Evolutionary conservation across 2,329 filamentous ascomycete genomes (phyloP), one percentile per base, ranked within the genome.

Genomic region (Fusarium keratoplasticum): DNA sequence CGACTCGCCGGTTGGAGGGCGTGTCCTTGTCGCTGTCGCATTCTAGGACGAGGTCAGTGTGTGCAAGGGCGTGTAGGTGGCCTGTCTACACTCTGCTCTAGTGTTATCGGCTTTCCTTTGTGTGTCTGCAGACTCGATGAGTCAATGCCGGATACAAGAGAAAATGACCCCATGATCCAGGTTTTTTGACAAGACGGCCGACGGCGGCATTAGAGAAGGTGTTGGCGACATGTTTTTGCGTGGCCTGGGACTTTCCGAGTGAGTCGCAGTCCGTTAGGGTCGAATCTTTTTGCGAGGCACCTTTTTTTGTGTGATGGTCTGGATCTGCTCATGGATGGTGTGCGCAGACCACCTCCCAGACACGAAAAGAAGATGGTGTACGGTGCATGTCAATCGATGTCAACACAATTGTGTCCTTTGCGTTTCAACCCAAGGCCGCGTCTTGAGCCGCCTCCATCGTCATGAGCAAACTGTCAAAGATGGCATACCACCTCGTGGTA

Each of bases 361-460:
- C 29, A 55, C 20, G 16, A 31, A 44, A 40, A 33, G 36, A 20
- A 68, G 66, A 70, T 47, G 61, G 66, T 70, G 66, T 70, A 36
- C 35, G 18, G 52, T 58, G 22, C n/a, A 40, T 47, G 42, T 29
- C 40, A 38, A 36, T 36, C 6, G 35, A 44, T 63, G 38, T 40
- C 29, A 59, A 47, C 44, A 42, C 40, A 42, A 42, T 50, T 40
- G 57, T 25, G 64, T 35, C 38, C 33, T 50, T 13, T 27, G 4
- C 60, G 76, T 78, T 78, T 77, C 76, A 78, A 70, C 54, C 27
- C 38, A 10, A 44, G 74, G 76, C 65, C 76, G 74, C 76, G 61
- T 68, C 65, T 65, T 67, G 42, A 40, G 58, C 58, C 66, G 44
- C 76, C 74, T 42, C 62, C 14, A 40, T 42, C 29, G 65, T 65